Conservation (phyloP, 129 eudicot species). For the Daucus carota region DNA sequence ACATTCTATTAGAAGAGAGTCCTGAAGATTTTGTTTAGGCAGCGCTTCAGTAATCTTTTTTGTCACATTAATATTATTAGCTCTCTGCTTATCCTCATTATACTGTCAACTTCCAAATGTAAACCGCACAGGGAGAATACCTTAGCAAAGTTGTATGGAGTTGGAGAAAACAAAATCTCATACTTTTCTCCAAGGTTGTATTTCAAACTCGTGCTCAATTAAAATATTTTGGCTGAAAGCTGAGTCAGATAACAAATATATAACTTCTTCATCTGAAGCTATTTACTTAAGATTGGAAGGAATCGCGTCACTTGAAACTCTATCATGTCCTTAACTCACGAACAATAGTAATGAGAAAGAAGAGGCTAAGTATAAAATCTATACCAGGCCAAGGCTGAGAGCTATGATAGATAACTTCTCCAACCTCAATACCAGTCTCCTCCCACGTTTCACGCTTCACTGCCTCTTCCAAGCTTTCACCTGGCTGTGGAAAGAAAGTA, state of each 20-base stretch:
- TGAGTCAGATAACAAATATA: background rate
- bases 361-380: conserved; percentile 3
- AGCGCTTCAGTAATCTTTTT: background rate
- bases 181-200: background rate
- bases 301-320: background rate
- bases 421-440: conserved; percentile 88
- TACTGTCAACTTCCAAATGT: background rate
- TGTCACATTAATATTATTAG: background rate
- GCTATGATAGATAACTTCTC: conserved; percentile 81
- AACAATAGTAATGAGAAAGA: background rate
- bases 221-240: background rate
- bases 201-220: background rate
- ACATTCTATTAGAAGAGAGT: background rate
- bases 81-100: background rate
- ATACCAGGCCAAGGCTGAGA: conserved; percentile 98
- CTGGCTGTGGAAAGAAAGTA: conserved; percentile 51
- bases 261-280: background rate
- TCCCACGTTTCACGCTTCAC: conserved; percentile 98
- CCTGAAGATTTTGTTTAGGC: background rate
- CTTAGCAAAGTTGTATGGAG: background rate
- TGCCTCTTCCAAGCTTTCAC: conserved; percentile 96
- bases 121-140: background rate
- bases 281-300: background rate
- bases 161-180: background rate
- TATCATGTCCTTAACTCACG: background rate